A percentile compares a stretch with the other conserved stretches of the same genome.
phyloP scores from a whole-genome alignment of 1,139 yeast species.

The Yamadazyma friedrichii region DNA sequence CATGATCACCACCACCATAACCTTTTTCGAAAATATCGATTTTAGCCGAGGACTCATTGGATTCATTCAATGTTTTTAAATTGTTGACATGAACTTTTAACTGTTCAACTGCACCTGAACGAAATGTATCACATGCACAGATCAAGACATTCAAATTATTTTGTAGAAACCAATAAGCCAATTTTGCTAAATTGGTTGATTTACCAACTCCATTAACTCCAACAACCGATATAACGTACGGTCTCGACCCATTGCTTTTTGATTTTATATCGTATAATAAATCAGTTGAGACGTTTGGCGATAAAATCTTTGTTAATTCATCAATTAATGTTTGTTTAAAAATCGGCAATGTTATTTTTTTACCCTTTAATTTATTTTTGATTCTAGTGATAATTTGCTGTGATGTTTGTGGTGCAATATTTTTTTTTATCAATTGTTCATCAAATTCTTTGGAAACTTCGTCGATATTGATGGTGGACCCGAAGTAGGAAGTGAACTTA shows the following conservation, averaged over 20 bases:
- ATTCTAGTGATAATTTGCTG: conserved; percentile 37
- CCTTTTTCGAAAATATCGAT: conserved; percentile 92
- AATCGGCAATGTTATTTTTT: conserved; percentile 27
- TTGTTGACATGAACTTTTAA: conserved; percentile 90
- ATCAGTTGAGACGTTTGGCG: conserved; percentile 92
- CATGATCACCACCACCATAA: conserved; percentile 91
- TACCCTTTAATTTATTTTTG: conserved; percentile 29
- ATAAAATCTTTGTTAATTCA: conserved; percentile 76
- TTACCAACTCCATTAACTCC: conserved; percentile 99
- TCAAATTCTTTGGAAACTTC: conserved; percentile 43
- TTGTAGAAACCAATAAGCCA: conserved; percentile 93
- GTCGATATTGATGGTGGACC: conserved; percentile 34
- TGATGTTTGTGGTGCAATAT: conserved; percentile 45
- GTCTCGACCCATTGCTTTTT: conserved; percentile 44
- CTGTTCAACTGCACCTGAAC: conserved; percentile 98
- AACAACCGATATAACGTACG: conserved; percentile 93
- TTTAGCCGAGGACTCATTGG: conserved; percentile 41
- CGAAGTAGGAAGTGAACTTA: conserved; percentile 39
- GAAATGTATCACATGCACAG: conserved; percentile 96
- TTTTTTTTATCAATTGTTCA: conserved; percentile 44
- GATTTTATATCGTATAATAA: conserved; percentile 75
- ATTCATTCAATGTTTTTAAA: conserved; percentile 50
- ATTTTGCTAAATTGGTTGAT: conserved; percentile 89
- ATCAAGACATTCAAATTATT: conserved; percentile 83
- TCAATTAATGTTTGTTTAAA: conserved; percentile 64